A percentile compares a stretch with the other conserved stretches of the same genome.
phyloP scores from a whole-genome alignment of 192 early-diverging fungal genomes.

The Pilaira anomala region DNA sequence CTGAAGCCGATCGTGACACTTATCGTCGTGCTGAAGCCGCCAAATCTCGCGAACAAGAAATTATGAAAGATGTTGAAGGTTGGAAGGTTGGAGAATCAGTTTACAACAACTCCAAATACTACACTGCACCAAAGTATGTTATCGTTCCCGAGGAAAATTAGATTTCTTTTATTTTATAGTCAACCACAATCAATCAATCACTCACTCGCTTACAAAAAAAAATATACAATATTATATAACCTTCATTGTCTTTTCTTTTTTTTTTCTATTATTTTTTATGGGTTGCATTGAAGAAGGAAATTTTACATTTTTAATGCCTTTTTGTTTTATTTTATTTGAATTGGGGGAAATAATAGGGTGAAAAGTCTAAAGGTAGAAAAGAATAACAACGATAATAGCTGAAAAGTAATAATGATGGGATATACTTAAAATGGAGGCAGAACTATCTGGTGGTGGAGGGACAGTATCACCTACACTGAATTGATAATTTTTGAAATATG shows the following conservation, averaged over 20 bases:
- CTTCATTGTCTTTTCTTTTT: not conserved
- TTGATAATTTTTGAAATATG: conserved; percentile 47
- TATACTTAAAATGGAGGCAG: not conserved
- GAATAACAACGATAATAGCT: not conserved
- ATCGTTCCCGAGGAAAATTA: conserved; percentile 58
- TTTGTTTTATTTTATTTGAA: too few relatives aligned
- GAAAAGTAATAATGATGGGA: not conserved
- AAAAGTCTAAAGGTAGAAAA: too few relatives aligned
- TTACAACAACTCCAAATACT: conserved; percentile 88
- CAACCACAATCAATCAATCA: not conserved
- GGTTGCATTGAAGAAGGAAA: too few relatives aligned
- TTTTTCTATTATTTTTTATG: too few relatives aligned
- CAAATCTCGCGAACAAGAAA: conserved; percentile 69
- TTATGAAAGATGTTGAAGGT: conserved; percentile 83
- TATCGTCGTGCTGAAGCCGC: conserved; percentile 78
- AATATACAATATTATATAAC: too few relatives aligned
- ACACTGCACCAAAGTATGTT: conserved; percentile 65
- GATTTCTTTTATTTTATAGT: conserved; percentile 14
- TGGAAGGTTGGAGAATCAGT: conserved; percentile 82
- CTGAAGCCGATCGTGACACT: conserved; percentile 89
- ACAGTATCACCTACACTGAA: conserved; percentile 39
- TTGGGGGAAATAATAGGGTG: too few relatives aligned
- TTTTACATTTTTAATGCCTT: too few relatives aligned
- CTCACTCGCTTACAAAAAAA: too few relatives aligned
- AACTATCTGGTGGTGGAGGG: not conserved